Conservation (phyloP, 2,329 filamentous ascomycete genomes). For the Parastagonospora avenae region DNA sequence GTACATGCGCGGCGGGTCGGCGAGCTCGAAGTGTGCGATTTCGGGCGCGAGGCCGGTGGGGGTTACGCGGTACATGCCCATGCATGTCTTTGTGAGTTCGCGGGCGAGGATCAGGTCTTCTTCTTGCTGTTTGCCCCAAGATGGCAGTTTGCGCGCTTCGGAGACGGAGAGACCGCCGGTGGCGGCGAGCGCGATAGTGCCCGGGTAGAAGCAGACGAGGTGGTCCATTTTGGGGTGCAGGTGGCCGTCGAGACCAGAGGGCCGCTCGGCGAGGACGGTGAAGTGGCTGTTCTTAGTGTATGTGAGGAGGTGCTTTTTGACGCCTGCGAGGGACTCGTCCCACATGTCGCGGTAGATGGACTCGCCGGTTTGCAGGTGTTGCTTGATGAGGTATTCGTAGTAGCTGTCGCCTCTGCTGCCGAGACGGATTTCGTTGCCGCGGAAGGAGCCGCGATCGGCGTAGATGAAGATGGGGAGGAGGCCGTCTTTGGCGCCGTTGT, state of each 20-base stretch:
- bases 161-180: conserved; percentile 78
- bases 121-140: conserved; percentile 79
- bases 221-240: conserved; percentile 96
- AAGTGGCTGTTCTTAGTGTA: conserved; percentile 81
- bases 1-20: conserved; percentile 68
- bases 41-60: conserved; percentile 91
- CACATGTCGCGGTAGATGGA: conserved; percentile 89
- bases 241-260: conserved; percentile 67
- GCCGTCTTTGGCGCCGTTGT: conserved; percentile 77
- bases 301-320: conserved; percentile 89
- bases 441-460: conserved; percentile 77
- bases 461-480: conserved; percentile 92
- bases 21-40: conserved; percentile 87
- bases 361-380: conserved; percentile 92
- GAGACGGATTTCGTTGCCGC: conserved; percentile 83
- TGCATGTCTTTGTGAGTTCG: conserved; percentile 95
- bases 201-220: conserved; percentile 95
- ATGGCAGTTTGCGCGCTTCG: conserved; percentile 71
- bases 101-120: conserved; percentile 85
- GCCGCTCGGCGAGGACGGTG: conserved; percentile 84
- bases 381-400: conserved; percentile 98
- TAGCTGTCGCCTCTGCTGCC: conserved; percentile 96
- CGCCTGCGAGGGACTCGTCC: conserved; percentile 80
- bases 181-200: conserved; percentile 87
- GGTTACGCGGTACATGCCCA: conserved; percentile 94